Percentiles rank a stretch among this genome's conserved stretches.
Conservation (phyloP, 2,329 filamentous ascomycete species). For the Leptosphaerulina australis region DNA sequence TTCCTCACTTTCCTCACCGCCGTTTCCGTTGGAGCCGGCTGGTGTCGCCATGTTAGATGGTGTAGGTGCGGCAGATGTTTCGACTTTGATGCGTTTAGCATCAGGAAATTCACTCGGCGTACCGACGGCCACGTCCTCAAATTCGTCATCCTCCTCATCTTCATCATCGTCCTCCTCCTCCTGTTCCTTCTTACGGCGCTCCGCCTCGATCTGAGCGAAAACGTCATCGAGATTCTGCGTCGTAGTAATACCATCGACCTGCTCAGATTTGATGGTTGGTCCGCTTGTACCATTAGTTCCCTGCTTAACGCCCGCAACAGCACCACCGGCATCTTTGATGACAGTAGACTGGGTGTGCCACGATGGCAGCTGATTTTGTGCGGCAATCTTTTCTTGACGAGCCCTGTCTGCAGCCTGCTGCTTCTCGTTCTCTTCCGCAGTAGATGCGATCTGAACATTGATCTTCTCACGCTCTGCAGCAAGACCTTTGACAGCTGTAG, state of each 20-base stretch:
- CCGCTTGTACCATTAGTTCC: slow-evolving; percentile 48
- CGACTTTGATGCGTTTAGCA: slow-evolving; percentile 67
- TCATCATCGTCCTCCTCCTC: slow-evolving; percentile 50
- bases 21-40: slow-evolving; percentile 50
- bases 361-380: slow-evolving; percentile 71
- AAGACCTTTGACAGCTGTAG: slow-evolving; percentile 72
- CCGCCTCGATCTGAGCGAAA: slow-evolving; percentile 69
- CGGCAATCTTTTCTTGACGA: slow-evolving; percentile 68
- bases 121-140: slow-evolving; percentile 46
- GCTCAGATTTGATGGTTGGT: slow-evolving; percentile 49
- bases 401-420: slow-evolving; percentile 69
- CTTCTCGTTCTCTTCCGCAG: slow-evolving; percentile 69
- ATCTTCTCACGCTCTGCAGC: slow-evolving; percentile 71
- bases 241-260: slow-evolving; percentile 58
- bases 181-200: slow-evolving; percentile 55
- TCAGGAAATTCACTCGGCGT: slow-evolving; percentile 45
- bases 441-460: slow-evolving; percentile 70
- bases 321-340: slow-evolving; percentile 49
- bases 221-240: slow-evolving; percentile 68
- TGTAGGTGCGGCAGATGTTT: slow-evolving; percentile 51
- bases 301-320: slow-evolving; percentile 43
- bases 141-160: slow-evolving; percentile 56
- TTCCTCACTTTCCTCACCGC: slow-evolving; percentile 55
- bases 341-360: slow-evolving; percentile 77
- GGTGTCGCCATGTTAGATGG: slow-evolving; percentile 41